phyloP scores from a whole-genome alignment of 2,329 filamentous ascomycete species.

The Claviceps purpurea region DNA sequence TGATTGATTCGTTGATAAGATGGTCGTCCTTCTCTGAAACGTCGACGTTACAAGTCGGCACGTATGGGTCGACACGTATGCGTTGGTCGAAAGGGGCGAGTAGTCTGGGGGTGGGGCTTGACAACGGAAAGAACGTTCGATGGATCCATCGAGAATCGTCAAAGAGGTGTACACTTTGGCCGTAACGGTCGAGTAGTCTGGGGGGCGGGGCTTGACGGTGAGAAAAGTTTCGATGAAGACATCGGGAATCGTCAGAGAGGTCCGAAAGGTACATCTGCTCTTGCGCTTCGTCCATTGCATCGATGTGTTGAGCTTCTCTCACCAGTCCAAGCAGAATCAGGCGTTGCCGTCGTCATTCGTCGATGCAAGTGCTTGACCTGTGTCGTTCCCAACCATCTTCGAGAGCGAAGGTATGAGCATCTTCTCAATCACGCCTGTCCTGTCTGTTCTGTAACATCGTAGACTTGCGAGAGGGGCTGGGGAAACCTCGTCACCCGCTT shows the following conservation, averaged over 20 bases:
- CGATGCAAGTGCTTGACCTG: constrained; percentile 10
- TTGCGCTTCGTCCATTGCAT: constrained; percentile 15
- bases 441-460: constrained; percentile 24
- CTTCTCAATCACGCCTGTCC: constrained; percentile 22
- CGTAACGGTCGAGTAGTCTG: constrained; percentile 21
- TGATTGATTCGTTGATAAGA: constrained; percentile 6
- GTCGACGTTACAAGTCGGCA: constrained; percentile 2
- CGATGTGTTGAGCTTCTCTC: constrained; percentile 12
- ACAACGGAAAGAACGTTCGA: constrained; percentile 19
- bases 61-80: too few species aligned
- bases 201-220: constrained; percentile 16
- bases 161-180: constrained; percentile 17
- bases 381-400: constrained; percentile 22
- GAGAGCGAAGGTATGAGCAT: constrained; percentile 11
- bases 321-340: constrained; percentile 18
- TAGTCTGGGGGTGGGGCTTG: constrained; percentile 23
- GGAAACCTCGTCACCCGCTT: constrained; percentile 29
- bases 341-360: constrained; percentile 21
- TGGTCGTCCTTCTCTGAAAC: not conserved
- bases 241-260: constrained; percentile 19
- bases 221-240: constrained; percentile 19
- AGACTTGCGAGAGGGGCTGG: constrained; percentile 23
- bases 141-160: constrained; percentile 16
- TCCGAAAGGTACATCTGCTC: constrained; percentile 22
- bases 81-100: not conserved